Percentiles rank a stretch among this genome's conserved stretches.
These are phyloP conservation scores for Novymonas esmeraldas DNA, from an alignment of 208 protist species.

Conservation along the genomic window DNA sequence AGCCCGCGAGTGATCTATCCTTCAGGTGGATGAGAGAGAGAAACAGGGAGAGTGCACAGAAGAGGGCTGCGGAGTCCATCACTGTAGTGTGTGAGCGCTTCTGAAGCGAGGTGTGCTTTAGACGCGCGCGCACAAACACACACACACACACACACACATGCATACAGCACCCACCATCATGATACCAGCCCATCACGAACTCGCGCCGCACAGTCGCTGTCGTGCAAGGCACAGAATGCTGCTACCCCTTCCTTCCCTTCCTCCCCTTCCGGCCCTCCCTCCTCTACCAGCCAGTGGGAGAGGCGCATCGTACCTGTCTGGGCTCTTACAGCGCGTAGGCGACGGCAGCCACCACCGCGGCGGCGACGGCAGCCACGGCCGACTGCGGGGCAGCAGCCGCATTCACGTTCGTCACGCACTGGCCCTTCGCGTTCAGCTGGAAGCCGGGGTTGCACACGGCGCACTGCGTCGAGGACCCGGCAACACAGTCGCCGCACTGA, in stretches of 20 bases:
- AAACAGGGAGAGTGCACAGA: background rate
- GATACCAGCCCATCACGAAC: no score
- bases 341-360: slow-evolving; percentile 4
- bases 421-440: slow-evolving; percentile 7
- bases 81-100: background rate
- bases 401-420: slow-evolving; percentile 4
- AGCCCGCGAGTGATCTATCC: background rate
- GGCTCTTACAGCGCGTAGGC: slow-evolving; percentile 18
- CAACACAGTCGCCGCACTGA: slow-evolving; percentile 17
- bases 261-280: no score
- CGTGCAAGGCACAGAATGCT: no score
- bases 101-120: background rate
- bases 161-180: no score
- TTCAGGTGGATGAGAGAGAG: no score
- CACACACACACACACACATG: background rate
- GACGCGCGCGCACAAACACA: background rate
- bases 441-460: slow-evolving; percentile 18
- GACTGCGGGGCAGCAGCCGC: slow-evolving; percentile 9
- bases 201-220: no score
- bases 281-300: no score
- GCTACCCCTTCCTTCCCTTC: no score
- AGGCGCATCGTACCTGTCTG: no score
- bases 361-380: slow-evolving; percentile 9
- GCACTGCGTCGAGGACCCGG: slow-evolving; percentile 15
- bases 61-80: background rate